These are phyloP conservation scores for Letharia columbiana DNA, from an alignment of 495 filamentous ascomycete species.

Conservation along the genomic window DNA sequence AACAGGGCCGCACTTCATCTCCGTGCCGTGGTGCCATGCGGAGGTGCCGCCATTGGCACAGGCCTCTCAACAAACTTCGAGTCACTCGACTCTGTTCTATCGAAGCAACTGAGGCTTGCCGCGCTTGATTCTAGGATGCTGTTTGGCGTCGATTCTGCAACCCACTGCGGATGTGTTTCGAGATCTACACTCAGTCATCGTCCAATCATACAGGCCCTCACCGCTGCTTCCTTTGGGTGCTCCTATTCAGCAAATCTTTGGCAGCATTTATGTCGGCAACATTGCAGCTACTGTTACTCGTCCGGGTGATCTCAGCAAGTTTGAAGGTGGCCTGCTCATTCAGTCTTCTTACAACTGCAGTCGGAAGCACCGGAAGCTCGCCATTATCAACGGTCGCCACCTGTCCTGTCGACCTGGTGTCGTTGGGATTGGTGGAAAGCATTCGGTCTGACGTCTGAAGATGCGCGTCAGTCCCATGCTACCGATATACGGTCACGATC, in stretches of 20 bases:
- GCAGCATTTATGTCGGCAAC: constrained; percentile 70
- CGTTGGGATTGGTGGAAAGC: constrained; percentile 6
- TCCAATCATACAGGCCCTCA: not conserved
- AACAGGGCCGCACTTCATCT: not conserved
- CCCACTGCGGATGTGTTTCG: not conserved
- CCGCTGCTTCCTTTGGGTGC: constrained; percentile 15
- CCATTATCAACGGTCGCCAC: constrained; percentile 1
- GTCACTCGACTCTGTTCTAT: not conserved
- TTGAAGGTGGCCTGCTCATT: constrained; percentile 64
- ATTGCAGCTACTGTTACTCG: constrained; percentile 55
- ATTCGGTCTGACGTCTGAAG: constrained; percentile 23
- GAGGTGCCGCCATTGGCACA: not conserved
- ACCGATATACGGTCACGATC: constrained; percentile 24
- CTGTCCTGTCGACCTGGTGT: constrained; percentile 1
- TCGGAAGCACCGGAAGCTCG: constrained; percentile 27
- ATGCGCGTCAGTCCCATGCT: constrained; percentile 2
- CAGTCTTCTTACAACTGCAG: constrained; percentile 53
- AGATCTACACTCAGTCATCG: not conserved
- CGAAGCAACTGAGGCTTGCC: not conserved
- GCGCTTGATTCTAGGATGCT: not conserved
- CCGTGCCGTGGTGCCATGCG: not conserved
- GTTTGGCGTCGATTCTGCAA: not conserved
- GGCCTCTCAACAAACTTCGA: constrained; percentile 1
- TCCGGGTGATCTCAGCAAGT: constrained; percentile 66
- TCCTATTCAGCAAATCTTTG: constrained; percentile 54